phyloP scores from a whole-genome alignment of 2,329 filamentous ascomycete genomes.

The Pseudopyrenochaeta lycopersici region DNA sequence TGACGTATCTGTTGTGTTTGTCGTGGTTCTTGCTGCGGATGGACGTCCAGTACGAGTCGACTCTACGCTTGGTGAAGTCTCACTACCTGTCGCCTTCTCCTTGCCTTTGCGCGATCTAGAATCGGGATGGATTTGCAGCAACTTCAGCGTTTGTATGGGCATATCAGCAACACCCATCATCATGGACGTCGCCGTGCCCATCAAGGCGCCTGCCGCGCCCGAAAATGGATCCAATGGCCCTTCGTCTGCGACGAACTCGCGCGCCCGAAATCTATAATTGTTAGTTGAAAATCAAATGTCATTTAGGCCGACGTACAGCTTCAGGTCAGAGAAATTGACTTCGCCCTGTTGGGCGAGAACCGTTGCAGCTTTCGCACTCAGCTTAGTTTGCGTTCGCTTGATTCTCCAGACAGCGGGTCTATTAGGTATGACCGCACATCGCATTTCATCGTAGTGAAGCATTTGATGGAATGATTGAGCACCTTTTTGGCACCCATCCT shows the following conservation, averaged over 20 bases:
- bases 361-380: conserved; percentile 50
- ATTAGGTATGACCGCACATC: conserved; percentile 44
- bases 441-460: conserved; percentile 49
- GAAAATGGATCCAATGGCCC: conserved; percentile 52
- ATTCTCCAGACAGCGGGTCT: conserved; percentile 50
- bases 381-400: conserved; percentile 46
- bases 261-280: conserved; percentile 41
- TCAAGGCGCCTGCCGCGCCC: conserved; percentile 73
- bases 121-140: conserved; percentile 56
- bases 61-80: conserved; percentile 21
- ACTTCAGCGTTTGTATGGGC: conserved; percentile 64
- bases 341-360: conserved; percentile 49
- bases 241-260: conserved; percentile 51
- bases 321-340: conserved; percentile 48
- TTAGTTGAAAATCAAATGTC: conserved; percentile 12
- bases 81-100: conserved; percentile 23
- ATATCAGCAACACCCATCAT: conserved; percentile 84
- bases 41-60: conserved; percentile 21
- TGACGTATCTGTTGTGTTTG: conserved; percentile 20
- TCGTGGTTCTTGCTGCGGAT: conserved; percentile 19
- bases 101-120: conserved; percentile 38
- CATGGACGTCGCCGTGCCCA: conserved; percentile 84
- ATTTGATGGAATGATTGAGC: conserved; percentile 51
- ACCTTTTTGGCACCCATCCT: conserved; percentile 47
- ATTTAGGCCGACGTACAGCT: conserved; percentile 39